Base-by-base conservation (phyloP, 208 protist genomes). In the Acanthamoeba sp. region DNA sequence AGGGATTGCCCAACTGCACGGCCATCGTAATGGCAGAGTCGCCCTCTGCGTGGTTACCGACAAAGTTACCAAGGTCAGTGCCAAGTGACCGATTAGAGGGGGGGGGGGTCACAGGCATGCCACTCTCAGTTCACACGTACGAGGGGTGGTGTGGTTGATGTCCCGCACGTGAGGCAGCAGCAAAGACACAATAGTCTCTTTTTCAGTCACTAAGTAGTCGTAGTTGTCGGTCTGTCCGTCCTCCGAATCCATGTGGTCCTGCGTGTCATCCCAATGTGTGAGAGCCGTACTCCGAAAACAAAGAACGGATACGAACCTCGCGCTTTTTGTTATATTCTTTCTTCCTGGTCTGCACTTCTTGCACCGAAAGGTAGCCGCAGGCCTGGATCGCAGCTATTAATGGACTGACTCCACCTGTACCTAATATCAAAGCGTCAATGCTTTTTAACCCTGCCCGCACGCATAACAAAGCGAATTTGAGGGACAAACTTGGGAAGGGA, bases 291-390 rank as follows among this genome's bases (percentile, higher is more conserved):
- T n/a, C 59, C 29, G 48, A 6, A 55, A 20, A 55, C 10, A 69
- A 36, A 52, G 45, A 52, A 16, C 45, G 45, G 55, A 34, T 24
- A 20, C 69, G 27, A 14, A 78, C 59, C 59, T 78, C 38, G 16
- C 38, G 29, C 69, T 45, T 78, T 36, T 48, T 78, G 32, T 7
- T 36, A 45, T 45, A 48, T 2, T 78, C 38, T 18, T 78, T 78
- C 69, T 78, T 78, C 69, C 5, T 78, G 38, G 20, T 78, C 69
- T 78, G 69, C 69, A 78, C 69, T 36, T 78, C 10, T 12, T 40
- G 69, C 36, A 27, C 36, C 69, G 69, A 78, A 36, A 45, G 36
- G n/a, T 69, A 6, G 29, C 34, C 22, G 69, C 69, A 78, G 5
- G 18, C 38, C 36, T 78, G 29, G n/a, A 78, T 22, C 18, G 69